Base-by-base conservation (phyloP, 768 basidiomycete species). In the Cystofilobasidium macerans region DNA sequence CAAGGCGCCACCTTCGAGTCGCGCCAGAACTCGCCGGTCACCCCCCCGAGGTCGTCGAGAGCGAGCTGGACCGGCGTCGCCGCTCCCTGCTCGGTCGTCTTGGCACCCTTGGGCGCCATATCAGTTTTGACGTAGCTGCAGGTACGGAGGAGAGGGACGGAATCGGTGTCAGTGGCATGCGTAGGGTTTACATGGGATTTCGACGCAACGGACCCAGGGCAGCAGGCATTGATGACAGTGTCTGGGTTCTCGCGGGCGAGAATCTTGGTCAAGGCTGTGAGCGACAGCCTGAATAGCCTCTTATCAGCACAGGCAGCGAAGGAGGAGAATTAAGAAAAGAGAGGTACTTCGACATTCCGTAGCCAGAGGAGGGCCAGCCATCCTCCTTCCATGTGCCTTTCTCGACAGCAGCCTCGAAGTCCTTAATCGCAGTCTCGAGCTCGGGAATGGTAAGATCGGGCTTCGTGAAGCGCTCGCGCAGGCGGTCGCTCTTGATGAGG, bases 11-110 rank as follows among this genome's bases (percentile, higher is more conserved):
- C 65, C 53, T 65, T 54, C 65, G 66, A 68, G 47, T 70, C 68
- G 35, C 62, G 51, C 72, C 72, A 72, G 65, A 71, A 71, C 56
- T 66, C 45, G 38, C 72, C 72, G 20, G 68, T 69, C 61, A 62
- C 56, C 3, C 57, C 69, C 6, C 40, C 56, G 22, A 70, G 47
- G 30, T 70, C 64, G n/a, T 58, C 67, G 0, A 72, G 26, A 4
- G 69, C 72, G 28, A 72, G 67, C 32, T 67, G 51, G 20, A 70
- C 71, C 9, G 72, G 72, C 8, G 71, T 72, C 45, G 59, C 22
- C 18, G 71, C 71, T 12, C 72, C 72, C 42, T 68, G 58, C 20
- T 71, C 71, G 33, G 67, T 45, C 26, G 69, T 70, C 51, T 65
- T 64, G 22, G 28, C 30, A 6, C 71, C 71, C 26, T 53, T 57